Evolutionary conservation across 2,329 filamentous ascomycete genomes (phyloP).

Genomic region (Ascocoryne sarcoides): DNA sequence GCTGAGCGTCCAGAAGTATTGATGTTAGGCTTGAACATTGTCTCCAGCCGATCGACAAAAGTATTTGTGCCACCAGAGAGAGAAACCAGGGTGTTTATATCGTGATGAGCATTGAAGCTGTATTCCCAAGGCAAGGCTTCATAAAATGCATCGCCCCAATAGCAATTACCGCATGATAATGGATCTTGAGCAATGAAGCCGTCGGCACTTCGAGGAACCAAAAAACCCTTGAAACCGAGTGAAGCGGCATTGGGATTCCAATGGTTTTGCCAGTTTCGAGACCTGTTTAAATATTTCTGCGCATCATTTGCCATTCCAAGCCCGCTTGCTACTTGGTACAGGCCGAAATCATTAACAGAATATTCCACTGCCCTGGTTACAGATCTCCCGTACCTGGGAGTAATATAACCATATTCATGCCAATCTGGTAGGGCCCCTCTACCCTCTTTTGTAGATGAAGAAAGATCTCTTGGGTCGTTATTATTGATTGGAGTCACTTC

Average conservation of each 20-base stretch:
- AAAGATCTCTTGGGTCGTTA: constrained; percentile 40
- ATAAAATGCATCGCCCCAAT: constrained; percentile 45
- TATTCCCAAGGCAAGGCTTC: constrained; percentile 46
- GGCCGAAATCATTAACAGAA: constrained; percentile 57
- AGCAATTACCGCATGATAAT: constrained; percentile 41
- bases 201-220: constrained; percentile 47
- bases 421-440: constrained; percentile 62
- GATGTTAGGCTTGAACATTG: constrained; percentile 38
- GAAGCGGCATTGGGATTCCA: constrained; percentile 52
- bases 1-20: constrained; percentile 40
- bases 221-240: constrained; percentile 54
- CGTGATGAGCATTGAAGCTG: constrained; percentile 48
- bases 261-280: constrained; percentile 64
- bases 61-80: constrained; percentile 37
- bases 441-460: constrained; percentile 58
- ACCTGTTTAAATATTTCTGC: constrained; percentile 51
- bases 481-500: constrained; percentile 53
- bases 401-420: constrained; percentile 56
- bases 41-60: constrained; percentile 42
- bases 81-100: constrained; percentile 40
- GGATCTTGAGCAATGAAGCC: constrained; percentile 41
- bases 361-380: constrained; percentile 61
- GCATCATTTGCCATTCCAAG: constrained; percentile 50
- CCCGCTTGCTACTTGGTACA: constrained; percentile 56
- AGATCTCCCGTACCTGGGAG: constrained; percentile 50